Evolutionary conservation across 2,329 filamentous ascomycete genomes (phyloP).

Genomic region (Aureobasidium sp.): DNA sequence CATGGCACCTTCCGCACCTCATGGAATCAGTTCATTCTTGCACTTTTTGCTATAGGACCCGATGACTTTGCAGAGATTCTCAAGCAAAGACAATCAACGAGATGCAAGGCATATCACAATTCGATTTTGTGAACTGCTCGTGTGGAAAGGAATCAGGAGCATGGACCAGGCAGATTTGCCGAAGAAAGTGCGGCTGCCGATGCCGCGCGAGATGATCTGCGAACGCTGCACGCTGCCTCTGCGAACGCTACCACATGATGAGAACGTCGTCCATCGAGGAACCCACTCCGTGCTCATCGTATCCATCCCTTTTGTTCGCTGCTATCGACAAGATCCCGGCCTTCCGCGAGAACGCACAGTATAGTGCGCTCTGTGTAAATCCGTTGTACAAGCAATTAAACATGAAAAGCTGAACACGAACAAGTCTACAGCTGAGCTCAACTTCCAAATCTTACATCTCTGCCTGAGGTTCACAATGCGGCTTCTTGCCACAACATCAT

Average conservation of each 20-base stretch:
- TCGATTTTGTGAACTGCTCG: neutral
- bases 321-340: neutral
- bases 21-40: neutral
- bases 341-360: neutral
- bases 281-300: neutral
- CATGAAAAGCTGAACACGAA: neutral
- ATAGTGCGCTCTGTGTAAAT: neutral
- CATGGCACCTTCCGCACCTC: neutral
- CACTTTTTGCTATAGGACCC: no score
- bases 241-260: neutral
- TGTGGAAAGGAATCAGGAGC: neutral
- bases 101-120: neutral
- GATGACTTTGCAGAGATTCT: neutral
- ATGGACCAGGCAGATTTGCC: neutral
- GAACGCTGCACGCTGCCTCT: neutral
- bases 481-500: neutral
- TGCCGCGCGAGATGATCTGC: conserved; percentile 3
- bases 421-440: neutral
- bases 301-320: neutral
- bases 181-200: neutral
- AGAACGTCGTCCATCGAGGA: neutral
- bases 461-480: neutral
- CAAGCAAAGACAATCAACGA: neutral
- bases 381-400: conserved; percentile 2
- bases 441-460: neutral